A percentile compares a stretch with the other conserved stretches of the same genome.
Evolutionary conservation across 306 rosid genomes (phyloP).

Genomic region (Hylodesmum podocarpum): DNA sequence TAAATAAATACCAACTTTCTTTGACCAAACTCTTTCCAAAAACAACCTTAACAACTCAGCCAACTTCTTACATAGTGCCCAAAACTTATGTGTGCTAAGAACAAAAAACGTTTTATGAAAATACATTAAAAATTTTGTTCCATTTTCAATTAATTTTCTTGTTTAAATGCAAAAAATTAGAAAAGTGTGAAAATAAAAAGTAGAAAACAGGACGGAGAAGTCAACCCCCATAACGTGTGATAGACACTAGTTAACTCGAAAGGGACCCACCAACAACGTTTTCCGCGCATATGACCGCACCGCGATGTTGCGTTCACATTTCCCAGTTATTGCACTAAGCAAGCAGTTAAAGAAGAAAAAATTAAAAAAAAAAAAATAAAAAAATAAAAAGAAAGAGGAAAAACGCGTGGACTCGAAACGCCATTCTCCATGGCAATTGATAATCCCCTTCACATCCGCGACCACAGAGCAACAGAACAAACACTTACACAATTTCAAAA

Average conservation of each 20-base stretch:
- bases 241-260: not conserved
- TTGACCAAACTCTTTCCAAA: no score
- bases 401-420: conserved; percentile 32
- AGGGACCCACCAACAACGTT: conserved; percentile 27
- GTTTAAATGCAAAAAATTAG: no score
- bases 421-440: conserved; percentile 9
- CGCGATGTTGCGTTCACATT: not conserved
- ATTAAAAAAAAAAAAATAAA: no score
- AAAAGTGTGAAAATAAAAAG: no score
- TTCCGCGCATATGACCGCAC: conserved; percentile 16
- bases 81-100: no score
- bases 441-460: conserved; percentile 25
- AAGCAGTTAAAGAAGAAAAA: not conserved
- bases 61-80: no score
- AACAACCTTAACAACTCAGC: no score
- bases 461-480: no score
- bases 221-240: conserved; percentile 25
- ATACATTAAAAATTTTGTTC: no score
- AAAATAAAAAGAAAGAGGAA: not conserved
- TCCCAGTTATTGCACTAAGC: not conserved
- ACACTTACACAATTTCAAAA: not conserved
- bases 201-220: not conserved
- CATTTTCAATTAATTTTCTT: no score
- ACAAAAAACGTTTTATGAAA: no score
- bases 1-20: no score